These are phyloP conservation scores for Litchi chinensis DNA, from an alignment of 345 rosid genomes.

Conservation along the genomic window DNA sequence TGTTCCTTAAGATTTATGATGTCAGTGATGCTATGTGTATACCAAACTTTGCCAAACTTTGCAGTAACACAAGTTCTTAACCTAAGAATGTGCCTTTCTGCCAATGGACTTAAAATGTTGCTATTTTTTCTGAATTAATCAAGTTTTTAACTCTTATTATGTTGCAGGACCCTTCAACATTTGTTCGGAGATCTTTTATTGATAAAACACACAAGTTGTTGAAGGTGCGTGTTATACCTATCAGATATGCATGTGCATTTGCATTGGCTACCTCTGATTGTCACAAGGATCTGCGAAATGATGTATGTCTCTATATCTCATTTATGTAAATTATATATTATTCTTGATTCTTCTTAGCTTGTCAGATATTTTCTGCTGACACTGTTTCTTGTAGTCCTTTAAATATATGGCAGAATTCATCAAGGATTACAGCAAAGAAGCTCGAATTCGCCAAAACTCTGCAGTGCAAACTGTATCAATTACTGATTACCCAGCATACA, in stretches of 20 bases:
- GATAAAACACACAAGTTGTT: slow-evolving; percentile 64
- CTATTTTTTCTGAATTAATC: not conserved
- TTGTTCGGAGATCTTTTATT: slow-evolving; percentile 58
- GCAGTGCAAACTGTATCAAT: slow-evolving; percentile 45
- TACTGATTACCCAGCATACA: slow-evolving; percentile 69
- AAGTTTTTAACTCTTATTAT: slow-evolving; percentile 7
- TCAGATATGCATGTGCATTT: slow-evolving; percentile 84
- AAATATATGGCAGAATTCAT: slow-evolving; percentile 73
- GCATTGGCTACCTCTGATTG: slow-evolving; percentile 58
- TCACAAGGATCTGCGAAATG: slow-evolving; percentile 60
- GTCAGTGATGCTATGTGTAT: not conserved
- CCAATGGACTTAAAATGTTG: not conserved
- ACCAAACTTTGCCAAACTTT: not conserved
- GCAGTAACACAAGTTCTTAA: not conserved
- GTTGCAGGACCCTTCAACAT: slow-evolving; percentile 64
- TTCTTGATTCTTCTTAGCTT: not conserved
- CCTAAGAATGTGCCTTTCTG: not conserved
- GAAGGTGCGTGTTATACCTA: slow-evolving; percentile 64
- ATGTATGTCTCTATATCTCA: slow-evolving; percentile 45
- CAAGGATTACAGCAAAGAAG: slow-evolving; percentile 55
- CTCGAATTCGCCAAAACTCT: slow-evolving; percentile 47
- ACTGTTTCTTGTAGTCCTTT: slow-evolving; percentile 47
- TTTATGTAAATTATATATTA: not conserved
- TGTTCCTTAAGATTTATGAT: not conserved
- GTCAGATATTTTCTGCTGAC: slow-evolving; percentile 27